These are phyloP conservation scores for Metschnikowia lachancei DNA, from an alignment of 805 yeast species.

Conservation along the genomic window DNA sequence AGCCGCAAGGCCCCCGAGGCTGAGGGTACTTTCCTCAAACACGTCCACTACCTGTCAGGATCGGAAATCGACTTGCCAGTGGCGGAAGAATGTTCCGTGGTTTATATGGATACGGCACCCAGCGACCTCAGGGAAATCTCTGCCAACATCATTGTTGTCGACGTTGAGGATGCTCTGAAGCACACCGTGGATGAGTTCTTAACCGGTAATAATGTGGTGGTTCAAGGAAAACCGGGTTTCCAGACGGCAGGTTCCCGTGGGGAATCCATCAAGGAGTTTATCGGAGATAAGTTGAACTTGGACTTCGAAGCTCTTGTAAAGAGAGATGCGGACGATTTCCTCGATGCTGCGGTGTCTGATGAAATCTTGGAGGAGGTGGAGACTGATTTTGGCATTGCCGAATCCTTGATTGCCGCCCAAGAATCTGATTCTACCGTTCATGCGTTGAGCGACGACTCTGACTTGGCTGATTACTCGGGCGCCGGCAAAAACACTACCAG, in stretches of 20 bases:
- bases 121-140: constrained; percentile 1
- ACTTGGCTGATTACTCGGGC: constrained; percentile 5
- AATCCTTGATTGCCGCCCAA: constrained; percentile 30
- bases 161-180: constrained; percentile 23
- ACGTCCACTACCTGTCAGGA: constrained; percentile 19
- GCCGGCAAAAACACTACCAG: constrained; percentile 5
- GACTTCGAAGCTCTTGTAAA: constrained; percentile 22
- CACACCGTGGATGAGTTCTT: constrained; percentile 24
- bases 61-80: constrained; percentile 17
- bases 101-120: constrained; percentile 9
- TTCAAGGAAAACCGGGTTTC: constrained; percentile 34
- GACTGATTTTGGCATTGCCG: constrained; percentile 33
- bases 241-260: constrained; percentile 22
- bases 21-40: constrained; percentile 11
- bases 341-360: constrained; percentile 6
- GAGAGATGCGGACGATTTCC: constrained; percentile 16
- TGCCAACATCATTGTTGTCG: constrained; percentile 22
- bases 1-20: constrained; percentile 5
- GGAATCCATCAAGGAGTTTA: constrained; percentile 23
- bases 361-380: constrained; percentile 22
- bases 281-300: constrained; percentile 26
- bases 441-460: constrained; percentile 20
- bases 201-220: constrained; percentile 17
- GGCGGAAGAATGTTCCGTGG: constrained; percentile 14
- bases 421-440: constrained; percentile 24